Conservation (phyloP, 768 basidiomycete genomes). For the Tremella fuciformis region DNA sequence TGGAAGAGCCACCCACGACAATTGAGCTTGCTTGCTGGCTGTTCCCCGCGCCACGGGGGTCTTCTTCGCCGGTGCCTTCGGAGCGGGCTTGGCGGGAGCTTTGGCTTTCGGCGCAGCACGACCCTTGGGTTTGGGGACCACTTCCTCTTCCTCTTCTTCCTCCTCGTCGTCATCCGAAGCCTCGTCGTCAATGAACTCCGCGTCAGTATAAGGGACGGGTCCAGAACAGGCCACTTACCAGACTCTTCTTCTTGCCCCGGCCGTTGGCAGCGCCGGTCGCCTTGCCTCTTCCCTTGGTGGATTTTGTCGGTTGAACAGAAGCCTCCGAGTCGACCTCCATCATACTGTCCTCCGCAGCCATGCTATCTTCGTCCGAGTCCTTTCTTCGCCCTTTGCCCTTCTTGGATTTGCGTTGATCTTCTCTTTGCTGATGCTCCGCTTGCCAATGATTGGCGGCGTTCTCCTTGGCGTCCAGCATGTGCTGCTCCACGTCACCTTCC, state of each 20-base stretch:
- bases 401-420: constrained; percentile 14
- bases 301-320: constrained; percentile 56
- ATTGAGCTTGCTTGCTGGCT: constrained; percentile 11
- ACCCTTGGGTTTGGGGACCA: constrained; percentile 18
- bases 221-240: constrained; percentile 27
- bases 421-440: constrained; percentile 17
- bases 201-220: neutral
- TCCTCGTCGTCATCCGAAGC: constrained; percentile 40
- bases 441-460: constrained; percentile 32
- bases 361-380: constrained; percentile 48
- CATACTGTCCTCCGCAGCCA: constrained; percentile 31
- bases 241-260: constrained; percentile 32
- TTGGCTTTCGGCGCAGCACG: constrained; percentile 12
- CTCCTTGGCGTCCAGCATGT: constrained; percentile 30
- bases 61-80: constrained; percentile 61
- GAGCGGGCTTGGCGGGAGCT: constrained; percentile 49
- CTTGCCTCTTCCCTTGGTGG: constrained; percentile 42
- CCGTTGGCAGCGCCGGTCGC: constrained; percentile 4
- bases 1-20: neutral
- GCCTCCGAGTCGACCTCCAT: constrained; percentile 58
- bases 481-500: constrained; percentile 51
- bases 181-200: constrained; percentile 13
- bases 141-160: constrained; percentile 45
- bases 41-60: constrained; percentile 11
- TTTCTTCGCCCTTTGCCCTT: constrained; percentile 27